Evolutionary conservation across 2,329 filamentous ascomycete genomes (phyloP), one percentile per base, ranked within the genome.

Genomic region (Sporothrix brunneoviolacea): DNA sequence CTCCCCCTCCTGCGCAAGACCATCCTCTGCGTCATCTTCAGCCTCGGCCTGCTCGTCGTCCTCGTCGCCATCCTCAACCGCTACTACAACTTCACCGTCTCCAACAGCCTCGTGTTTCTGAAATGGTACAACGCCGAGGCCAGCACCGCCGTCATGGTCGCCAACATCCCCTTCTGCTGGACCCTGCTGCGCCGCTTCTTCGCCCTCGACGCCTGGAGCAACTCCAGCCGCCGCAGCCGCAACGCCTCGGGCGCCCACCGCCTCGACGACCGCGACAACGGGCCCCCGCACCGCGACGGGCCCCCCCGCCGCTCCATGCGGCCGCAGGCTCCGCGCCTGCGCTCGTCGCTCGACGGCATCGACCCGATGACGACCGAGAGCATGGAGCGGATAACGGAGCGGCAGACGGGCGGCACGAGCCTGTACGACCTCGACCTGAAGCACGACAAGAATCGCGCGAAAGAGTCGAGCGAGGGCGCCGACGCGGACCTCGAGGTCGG

Each of bases 81-180:
- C 53, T 78, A 79, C 59, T 81, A 80, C 64, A 79, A 76, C 39
- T 81, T 83, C 53, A 72, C 65, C 15, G 64, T 77, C 18, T 76
- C 76, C 1, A 82, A 79, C 60, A 76, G 75, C 3, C 66, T 68
- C 13, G 63, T 74, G 33, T 83, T 80, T 68, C 72, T 79, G 0
- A 74, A 74, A 56, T 83, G 79, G 79, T 80, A 81, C 55, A 72
- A 79, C 8, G 72, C 77, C 24, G 80, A 83, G 59, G 72, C 74
- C 12, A 77, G 74, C 39, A 80, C 80, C 0, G 77, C 79, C 6
- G 69, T 83, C 36, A 70, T 81, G 43, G 79, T 82, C 15, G 73
- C 78, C 24, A 83, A 83, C 53, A 68, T 83, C 6, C 79, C 80
- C 0, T 75, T 82, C 43, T 75, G 73, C 55, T 83, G 78, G 73